Percentiles rank a stretch among this genome's conserved stretches.
Conservation (phyloP, 2,329 filamentous ascomycete genomes). For the Phialemoniopsis sp. region DNA sequence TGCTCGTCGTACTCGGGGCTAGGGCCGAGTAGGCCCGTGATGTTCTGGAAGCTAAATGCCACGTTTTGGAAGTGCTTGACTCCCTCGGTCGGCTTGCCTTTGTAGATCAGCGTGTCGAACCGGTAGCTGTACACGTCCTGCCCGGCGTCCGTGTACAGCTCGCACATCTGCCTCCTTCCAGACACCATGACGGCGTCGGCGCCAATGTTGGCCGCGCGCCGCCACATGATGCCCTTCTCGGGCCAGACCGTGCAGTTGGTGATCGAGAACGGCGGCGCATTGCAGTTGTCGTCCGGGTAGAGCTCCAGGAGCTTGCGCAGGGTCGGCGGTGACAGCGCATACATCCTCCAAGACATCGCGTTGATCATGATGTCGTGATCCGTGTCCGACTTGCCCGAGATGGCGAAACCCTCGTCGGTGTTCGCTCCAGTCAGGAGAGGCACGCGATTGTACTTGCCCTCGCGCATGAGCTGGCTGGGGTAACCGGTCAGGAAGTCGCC, state of each 20-base stretch:
- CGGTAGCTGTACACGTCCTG: constrained; percentile 41
- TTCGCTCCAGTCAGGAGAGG: constrained; percentile 5
- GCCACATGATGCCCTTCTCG: constrained; percentile 33
- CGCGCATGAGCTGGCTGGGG: constrained; percentile 1
- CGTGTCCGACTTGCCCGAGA: constrained; percentile 31
- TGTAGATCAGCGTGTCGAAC: constrained; percentile 42
- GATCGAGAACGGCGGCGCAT: constrained; percentile 37
- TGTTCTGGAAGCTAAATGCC: constrained; percentile 47
- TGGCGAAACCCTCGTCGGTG: constrained; percentile 23
- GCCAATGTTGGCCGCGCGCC: constrained; percentile 38
- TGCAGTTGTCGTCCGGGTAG: constrained; percentile 43
- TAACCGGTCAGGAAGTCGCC: constrained; percentile 29
- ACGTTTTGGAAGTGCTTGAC: constrained; percentile 45
- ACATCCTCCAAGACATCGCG: constrained; percentile 37
- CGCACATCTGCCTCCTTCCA: constrained; percentile 37
- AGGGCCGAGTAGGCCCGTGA: constrained; percentile 39
- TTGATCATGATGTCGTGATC: constrained; percentile 35
- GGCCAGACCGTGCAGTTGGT: constrained; percentile 25
- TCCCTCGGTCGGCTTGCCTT: constrained; percentile 30
- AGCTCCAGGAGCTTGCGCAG: constrained; percentile 37
- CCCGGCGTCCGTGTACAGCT: constrained; percentile 28
- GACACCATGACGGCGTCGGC: constrained; percentile 44
- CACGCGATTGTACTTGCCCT: constrained; percentile 1
- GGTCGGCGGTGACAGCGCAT: constrained; percentile 38
- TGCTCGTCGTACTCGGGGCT: constrained; percentile 36